These are phyloP conservation scores for Pythium graminicola DNA, from an alignment of 352 stramenopile genomes.

Conservation along the genomic window DNA sequence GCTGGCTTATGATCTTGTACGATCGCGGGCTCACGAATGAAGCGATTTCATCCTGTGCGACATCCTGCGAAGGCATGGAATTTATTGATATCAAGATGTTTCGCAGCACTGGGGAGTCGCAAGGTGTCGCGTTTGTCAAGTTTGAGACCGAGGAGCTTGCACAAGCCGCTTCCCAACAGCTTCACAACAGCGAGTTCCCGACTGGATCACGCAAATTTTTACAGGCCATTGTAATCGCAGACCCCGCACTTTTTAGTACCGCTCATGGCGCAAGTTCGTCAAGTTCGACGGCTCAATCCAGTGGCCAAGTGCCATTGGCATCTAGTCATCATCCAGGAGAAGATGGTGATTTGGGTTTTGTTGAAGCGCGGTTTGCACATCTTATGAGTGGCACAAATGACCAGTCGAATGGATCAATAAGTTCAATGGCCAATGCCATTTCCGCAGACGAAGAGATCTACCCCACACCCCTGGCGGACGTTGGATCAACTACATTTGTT, in stretches of 20 bases:
- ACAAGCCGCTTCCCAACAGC: constrained; percentile 33
- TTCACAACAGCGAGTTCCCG: constrained; percentile 61
- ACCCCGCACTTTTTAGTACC: constrained; percentile 60
- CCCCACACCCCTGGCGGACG: background rate
- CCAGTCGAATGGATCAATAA: background rate
- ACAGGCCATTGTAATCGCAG: constrained; percentile 61
- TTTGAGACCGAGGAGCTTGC: constrained; percentile 52
- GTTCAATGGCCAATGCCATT: background rate
- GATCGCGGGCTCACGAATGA: constrained; percentile 55
- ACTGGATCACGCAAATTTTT: constrained; percentile 40
- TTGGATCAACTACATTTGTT: background rate
- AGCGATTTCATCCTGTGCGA: constrained; percentile 54
- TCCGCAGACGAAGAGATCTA: background rate
- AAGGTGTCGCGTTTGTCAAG: constrained; percentile 71
- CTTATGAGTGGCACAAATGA: constrained; percentile 50
- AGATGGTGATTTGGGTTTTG: constrained; percentile 60
- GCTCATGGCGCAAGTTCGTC: constrained; percentile 28
- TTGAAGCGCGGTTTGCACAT: constrained; percentile 76
- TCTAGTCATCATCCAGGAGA: constrained; percentile 15
- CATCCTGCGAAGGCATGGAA: constrained; percentile 57
- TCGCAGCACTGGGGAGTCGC: constrained; percentile 48
- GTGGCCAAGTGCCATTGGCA: background rate
- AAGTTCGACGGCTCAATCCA: background rate
- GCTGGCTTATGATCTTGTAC: constrained; percentile 70
- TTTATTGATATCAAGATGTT: constrained; percentile 79